Percentiles rank a stretch among this genome's conserved stretches.
Evolutionary conservation across 2,329 filamentous ascomycete species (phyloP).

Genomic region (Pseudocercospora fuligena): DNA sequence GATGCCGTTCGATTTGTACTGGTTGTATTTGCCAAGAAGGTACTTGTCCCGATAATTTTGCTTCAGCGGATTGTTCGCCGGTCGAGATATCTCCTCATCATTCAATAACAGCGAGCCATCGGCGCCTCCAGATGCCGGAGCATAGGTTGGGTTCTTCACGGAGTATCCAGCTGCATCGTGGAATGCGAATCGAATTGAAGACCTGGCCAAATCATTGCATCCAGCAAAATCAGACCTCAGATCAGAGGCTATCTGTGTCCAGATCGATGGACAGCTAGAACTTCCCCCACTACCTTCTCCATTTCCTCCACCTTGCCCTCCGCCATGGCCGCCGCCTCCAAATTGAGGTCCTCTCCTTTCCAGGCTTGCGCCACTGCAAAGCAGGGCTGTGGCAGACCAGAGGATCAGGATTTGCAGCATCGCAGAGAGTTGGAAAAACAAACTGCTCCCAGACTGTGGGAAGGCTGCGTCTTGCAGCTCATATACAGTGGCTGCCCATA

Average conservation of each 20-base stretch:
- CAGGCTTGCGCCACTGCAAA: not conserved
- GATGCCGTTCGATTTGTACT: constrained; percentile 36
- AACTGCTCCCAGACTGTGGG: not conserved
- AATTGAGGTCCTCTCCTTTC: not conserved
- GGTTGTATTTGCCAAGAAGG: constrained; percentile 1
- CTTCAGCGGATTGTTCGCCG: constrained; percentile 53
- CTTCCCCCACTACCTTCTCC: not conserved
- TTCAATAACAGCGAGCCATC: constrained; percentile 49
- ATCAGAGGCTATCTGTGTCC: constrained; percentile 2
- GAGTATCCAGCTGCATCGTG: constrained; percentile 35
- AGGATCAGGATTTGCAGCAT: not conserved
- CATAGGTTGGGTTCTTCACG: constrained; percentile 22
- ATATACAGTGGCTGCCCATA: not conserved
- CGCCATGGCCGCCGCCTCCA: not conserved
- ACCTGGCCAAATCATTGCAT: not conserved
- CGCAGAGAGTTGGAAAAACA: not conserved
- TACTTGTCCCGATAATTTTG: constrained; percentile 42
- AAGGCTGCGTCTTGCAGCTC: not conserved
- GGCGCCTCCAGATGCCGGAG: constrained; percentile 43
- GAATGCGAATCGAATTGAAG: constrained; percentile 40
- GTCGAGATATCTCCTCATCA: constrained; percentile 43
- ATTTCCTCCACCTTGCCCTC: not conserved
- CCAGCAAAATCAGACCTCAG: not conserved
- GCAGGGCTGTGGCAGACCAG: not conserved
- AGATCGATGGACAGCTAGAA: not conserved